phyloP scores from a whole-genome alignment of 768 basidiomycete species.

The Nidularia pulvinata region DNA sequence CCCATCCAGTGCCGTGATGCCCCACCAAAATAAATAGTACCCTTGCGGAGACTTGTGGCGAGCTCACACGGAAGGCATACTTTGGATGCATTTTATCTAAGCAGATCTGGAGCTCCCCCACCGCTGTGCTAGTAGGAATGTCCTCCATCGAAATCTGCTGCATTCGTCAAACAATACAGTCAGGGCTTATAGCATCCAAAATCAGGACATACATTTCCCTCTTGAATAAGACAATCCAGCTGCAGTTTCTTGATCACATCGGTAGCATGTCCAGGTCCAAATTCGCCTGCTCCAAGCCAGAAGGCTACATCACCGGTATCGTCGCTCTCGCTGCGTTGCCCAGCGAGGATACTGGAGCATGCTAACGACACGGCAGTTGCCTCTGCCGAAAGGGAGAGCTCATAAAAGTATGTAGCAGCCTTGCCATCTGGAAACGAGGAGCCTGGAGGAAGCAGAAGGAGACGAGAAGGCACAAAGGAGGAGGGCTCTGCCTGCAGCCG shows the following conservation, averaged over 20 bases:
- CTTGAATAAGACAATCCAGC: conserved; percentile 3
- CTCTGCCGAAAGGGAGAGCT: conserved; percentile 36
- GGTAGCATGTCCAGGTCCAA: conserved; percentile 11
- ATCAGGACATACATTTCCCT: too few relatives aligned
- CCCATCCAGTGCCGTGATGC: conserved; percentile 24
- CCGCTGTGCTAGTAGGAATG: too few relatives aligned
- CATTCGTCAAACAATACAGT: too few relatives aligned
- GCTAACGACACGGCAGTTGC: conserved; percentile 33
- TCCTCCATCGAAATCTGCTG: too few relatives aligned
- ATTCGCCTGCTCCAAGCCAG: conserved; percentile 47
- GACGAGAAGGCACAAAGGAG: conserved; percentile 3
- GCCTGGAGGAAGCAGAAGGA: conserved; percentile 15
- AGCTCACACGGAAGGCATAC: background rate
- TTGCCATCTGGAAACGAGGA: conserved; percentile 1
- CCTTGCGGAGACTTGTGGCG: too few relatives aligned
- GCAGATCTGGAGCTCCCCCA: too few relatives aligned
- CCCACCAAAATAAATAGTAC: conserved; percentile 28
- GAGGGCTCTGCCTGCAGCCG: conserved; percentile 5
- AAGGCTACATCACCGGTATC: conserved; percentile 53
- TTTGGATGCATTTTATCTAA: too few relatives aligned
- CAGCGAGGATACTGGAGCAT: conserved; percentile 54
- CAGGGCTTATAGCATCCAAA: too few relatives aligned
- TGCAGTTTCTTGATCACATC: conserved; percentile 17
- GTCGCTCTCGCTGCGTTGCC: conserved; percentile 54
- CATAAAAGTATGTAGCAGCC: conserved; percentile 15